phyloP scores from a whole-genome alignment of 2,329 filamentous ascomycete species.

The Alternaria brassicae region DNA sequence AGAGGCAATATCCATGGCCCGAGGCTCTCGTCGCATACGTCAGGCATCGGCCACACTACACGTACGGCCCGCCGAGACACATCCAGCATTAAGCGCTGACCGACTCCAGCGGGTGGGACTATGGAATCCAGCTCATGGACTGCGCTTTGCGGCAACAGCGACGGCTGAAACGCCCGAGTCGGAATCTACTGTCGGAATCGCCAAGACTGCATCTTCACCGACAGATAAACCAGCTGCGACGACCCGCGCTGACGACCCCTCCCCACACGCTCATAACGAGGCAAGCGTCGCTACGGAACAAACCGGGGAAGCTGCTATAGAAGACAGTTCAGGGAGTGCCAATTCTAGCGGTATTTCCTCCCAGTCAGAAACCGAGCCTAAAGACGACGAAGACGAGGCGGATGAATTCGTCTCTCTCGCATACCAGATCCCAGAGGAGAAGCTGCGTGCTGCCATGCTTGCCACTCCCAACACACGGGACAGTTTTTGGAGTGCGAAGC shows the following conservation, averaged over 20 bases:
- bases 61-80: not conserved
- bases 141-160: slow-evolving; percentile 20
- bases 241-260: not conserved
- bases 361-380: slow-evolving; percentile 2
- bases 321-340: not conserved
- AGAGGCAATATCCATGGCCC: not conserved
- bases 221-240: not conserved
- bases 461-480: slow-evolving; percentile 40
- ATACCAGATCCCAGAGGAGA: slow-evolving; percentile 44
- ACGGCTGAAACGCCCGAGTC: not conserved
- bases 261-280: not conserved
- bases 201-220: not conserved
- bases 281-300: not conserved
- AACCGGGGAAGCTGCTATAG: not conserved
- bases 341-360: not conserved
- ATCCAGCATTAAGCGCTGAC: not conserved
- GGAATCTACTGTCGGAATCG: not conserved
- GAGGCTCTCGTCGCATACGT: not conserved
- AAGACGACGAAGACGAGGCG: slow-evolving; percentile 14
- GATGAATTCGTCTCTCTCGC: slow-evolving; percentile 34
- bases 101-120: slow-evolving; percentile 8
- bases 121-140: slow-evolving; percentile 10
- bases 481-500: slow-evolving; percentile 69
- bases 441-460: slow-evolving; percentile 37
- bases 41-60: slow-evolving; percentile 7